Conservation (phyloP, 768 basidiomycete genomes). For the Russula virescens region DNA sequence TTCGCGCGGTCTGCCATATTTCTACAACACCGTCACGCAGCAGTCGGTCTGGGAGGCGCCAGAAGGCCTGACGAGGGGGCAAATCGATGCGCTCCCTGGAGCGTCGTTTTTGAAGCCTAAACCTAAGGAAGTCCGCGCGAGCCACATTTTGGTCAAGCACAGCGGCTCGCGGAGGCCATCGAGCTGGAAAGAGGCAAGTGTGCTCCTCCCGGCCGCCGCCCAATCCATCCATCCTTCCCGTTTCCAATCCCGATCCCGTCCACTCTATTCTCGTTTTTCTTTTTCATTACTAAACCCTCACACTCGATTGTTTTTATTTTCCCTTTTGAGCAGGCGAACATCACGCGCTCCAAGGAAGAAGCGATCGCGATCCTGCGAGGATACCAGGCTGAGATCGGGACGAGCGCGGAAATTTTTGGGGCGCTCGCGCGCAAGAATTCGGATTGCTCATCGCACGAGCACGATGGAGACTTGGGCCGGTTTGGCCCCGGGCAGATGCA, state of each 20-base stretch:
- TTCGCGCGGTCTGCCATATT: constrained; percentile 78
- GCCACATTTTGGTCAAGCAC: constrained; percentile 94
- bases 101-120: constrained; percentile 47
- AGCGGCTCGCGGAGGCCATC: constrained; percentile 67
- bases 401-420: constrained; percentile 55
- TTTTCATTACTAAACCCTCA: neutral
- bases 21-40: constrained; percentile 67
- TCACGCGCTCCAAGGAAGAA: constrained; percentile 84
- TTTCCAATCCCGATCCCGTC: neutral
- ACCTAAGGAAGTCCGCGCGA: constrained; percentile 77
- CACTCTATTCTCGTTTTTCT: constrained; percentile 5
- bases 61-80: constrained; percentile 48
- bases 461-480: constrained; percentile 82
- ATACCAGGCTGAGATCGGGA: constrained; percentile 57
- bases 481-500: constrained; percentile 93
- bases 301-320: neutral
- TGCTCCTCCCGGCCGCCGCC: too few species aligned
- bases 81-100: constrained; percentile 61
- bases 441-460: constrained; percentile 82
- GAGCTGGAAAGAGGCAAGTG: constrained; percentile 77
- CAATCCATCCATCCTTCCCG: neutral
- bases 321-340: constrained; percentile 44
- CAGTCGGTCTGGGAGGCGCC: constrained; percentile 81
- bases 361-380: constrained; percentile 73
- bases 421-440: constrained; percentile 71